A percentile compares a stretch with the other conserved stretches of the same genome.
Conservation (phyloP, 768 basidiomycete genomes). For the Termitomyces sp. region DNA sequence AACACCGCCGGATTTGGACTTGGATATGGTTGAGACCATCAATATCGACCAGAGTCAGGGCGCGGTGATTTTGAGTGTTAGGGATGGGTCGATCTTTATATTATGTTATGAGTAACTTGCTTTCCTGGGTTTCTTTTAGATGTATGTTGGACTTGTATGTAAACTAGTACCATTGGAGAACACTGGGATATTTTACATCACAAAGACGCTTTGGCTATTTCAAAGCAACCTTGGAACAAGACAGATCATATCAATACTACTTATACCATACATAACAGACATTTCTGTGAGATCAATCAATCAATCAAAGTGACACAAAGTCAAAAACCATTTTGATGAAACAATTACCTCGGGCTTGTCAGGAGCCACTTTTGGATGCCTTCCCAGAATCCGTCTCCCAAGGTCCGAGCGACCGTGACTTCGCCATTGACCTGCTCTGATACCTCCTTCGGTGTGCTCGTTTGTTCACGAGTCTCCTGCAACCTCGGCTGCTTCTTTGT, state of each 20-base stretch:
- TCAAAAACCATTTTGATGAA: no score
- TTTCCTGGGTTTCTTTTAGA: constrained; percentile 1
- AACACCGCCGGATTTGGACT: constrained; percentile 62
- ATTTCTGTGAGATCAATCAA: no score
- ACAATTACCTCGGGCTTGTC: no score
- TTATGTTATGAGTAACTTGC: constrained; percentile 53
- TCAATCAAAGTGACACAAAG: no score
- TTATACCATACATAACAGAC: no score
- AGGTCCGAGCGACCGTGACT: neutral
- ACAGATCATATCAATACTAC: no score
- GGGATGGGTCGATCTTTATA: constrained; percentile 70
- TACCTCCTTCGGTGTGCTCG: neutral
- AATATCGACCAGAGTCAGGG: constrained; percentile 79
- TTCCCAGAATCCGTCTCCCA: no score
- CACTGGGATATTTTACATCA: neutral
- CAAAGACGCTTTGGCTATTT: no score
- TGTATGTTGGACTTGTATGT: neutral
- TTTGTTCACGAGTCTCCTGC: neutral
- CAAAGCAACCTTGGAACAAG: no score
- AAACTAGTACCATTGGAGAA: neutral
- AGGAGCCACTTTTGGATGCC: no score
- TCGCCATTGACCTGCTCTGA: neutral
- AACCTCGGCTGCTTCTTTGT: neutral
- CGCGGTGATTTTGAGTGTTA: constrained; percentile 66
- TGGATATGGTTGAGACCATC: constrained; percentile 69